phyloP scores from a whole-genome alignment of 2,329 filamentous ascomycete species.

The Fusarium napiforme region DNA sequence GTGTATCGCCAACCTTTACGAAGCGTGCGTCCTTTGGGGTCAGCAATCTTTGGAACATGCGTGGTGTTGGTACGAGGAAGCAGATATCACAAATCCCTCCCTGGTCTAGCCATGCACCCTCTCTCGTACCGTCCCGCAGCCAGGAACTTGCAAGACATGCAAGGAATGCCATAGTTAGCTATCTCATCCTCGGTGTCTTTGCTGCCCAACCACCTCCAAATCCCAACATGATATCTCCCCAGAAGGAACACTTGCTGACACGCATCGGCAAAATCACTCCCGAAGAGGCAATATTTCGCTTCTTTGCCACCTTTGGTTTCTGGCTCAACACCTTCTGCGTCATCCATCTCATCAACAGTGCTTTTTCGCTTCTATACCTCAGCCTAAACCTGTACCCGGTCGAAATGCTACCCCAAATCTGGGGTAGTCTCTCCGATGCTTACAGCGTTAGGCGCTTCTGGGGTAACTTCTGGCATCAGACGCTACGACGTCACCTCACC shows the following conservation, averaged over 20 bases:
- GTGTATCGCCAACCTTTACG: not conserved
- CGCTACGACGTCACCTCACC: conserved; percentile 29
- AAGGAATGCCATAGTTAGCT: conserved; percentile 11
- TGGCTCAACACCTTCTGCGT: conserved; percentile 38
- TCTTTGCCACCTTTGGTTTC: conserved; percentile 26
- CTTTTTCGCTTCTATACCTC: conserved; percentile 11
- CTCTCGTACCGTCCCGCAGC: conserved; percentile 7
- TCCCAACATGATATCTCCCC: conserved; percentile 17
- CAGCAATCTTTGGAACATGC: conserved; percentile 31
- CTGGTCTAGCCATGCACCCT: not conserved
- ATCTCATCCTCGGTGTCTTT: conserved; percentile 29
- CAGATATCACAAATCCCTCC: conserved; percentile 10
- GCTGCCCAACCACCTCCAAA: conserved; percentile 21
- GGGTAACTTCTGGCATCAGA: conserved; percentile 37
- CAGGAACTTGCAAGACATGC: conserved; percentile 16
- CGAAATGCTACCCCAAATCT: conserved; percentile 31
- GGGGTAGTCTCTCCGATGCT: conserved; percentile 19
- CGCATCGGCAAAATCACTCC: not conserved
- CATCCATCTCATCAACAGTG: conserved; percentile 34
- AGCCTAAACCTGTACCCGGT: conserved; percentile 14
- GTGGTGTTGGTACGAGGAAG: conserved; percentile 20
- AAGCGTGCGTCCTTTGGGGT: conserved; percentile 10
- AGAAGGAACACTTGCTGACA: conserved; percentile 14
- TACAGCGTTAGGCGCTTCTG: conserved; percentile 35
- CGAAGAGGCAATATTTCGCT: conserved; percentile 24